phyloP scores from a whole-genome alignment of 441 rosid species.

The Gossypium davidsonii region DNA sequence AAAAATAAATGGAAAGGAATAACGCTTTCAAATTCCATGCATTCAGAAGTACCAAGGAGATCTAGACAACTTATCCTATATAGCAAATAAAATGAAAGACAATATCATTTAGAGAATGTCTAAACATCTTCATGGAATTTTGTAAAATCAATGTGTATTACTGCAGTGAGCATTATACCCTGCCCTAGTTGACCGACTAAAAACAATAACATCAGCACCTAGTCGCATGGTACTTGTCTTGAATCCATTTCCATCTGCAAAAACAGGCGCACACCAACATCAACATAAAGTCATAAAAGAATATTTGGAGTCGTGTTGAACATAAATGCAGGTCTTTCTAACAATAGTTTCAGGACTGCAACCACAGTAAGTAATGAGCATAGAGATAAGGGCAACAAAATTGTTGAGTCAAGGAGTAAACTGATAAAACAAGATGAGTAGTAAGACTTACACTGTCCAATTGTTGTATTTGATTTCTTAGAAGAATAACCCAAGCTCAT shows the following conservation, averaged over 20 bases:
- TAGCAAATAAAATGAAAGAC: neutral
- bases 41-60: neutral
- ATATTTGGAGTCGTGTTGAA: neutral
- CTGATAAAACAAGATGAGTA: neutral
- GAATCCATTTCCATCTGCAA: slow-evolving; percentile 96
- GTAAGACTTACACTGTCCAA: slow-evolving; percentile 74
- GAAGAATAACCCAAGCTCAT: slow-evolving; percentile 98
- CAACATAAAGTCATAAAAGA: slow-evolving; percentile 1
- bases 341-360: neutral
- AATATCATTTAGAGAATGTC: neutral
- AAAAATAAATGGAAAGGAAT: neutral
- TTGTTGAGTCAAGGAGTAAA: neutral
- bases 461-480: slow-evolving; percentile 79
- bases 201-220: slow-evolving; percentile 91
- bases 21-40: neutral
- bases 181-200: slow-evolving; percentile 50
- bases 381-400: slow-evolving; percentile 2
- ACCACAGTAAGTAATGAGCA: neutral
- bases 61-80: neutral
- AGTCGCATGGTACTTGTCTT: slow-evolving; percentile 98
- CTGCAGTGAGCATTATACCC: slow-evolving; percentile 37
- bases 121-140: slow-evolving; percentile 2
- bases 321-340: neutral
- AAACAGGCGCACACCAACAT: slow-evolving; percentile 1
- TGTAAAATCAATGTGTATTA: slow-evolving; percentile 4